Evolutionary conservation across 2,329 filamentous ascomycete species (phyloP).

Genomic region (Colletotrichum theobromicola): DNA sequence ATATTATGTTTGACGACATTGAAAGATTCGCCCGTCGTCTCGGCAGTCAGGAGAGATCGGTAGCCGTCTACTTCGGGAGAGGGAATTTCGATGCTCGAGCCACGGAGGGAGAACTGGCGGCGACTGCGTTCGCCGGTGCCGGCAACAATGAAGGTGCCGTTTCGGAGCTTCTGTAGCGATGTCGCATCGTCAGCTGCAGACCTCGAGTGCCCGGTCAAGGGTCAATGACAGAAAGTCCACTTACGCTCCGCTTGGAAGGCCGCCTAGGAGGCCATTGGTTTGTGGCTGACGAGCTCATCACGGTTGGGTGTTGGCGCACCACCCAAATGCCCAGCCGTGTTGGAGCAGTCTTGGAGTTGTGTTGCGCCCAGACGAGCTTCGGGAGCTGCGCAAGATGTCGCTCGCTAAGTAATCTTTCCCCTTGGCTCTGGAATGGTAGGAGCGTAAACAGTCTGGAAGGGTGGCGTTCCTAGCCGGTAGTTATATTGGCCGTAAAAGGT

Average conservation of each 20-base stretch:
- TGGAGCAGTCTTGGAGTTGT: slow-evolving; percentile 30
- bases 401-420: not conserved
- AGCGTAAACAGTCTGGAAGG: not conserved
- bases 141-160: slow-evolving; percentile 87
- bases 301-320: slow-evolving; percentile 18
- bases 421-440: not conserved
- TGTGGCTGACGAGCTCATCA: slow-evolving; percentile 23
- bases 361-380: slow-evolving; percentile 22
- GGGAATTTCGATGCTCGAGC: slow-evolving; percentile 41
- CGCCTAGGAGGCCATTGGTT: slow-evolving; percentile 45
- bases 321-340: slow-evolving; percentile 11
- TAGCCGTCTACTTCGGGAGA: slow-evolving; percentile 34
- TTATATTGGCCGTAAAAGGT: not conserved
- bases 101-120: slow-evolving; percentile 78
- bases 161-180: slow-evolving; percentile 69
- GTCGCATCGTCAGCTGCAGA: not conserved
- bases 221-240: slow-evolving; percentile 21
- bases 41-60: slow-evolving; percentile 38
- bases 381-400: not conserved
- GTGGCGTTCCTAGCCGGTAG: not conserved
- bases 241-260: slow-evolving; percentile 51
- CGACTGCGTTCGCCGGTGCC: slow-evolving; percentile 84
- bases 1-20: slow-evolving; percentile 40
- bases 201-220: not conserved
- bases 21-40: slow-evolving; percentile 39